Evolutionary conservation across 192 early-diverging fungal species (phyloP).

Genomic region (Rhizophagus sp.): DNA sequence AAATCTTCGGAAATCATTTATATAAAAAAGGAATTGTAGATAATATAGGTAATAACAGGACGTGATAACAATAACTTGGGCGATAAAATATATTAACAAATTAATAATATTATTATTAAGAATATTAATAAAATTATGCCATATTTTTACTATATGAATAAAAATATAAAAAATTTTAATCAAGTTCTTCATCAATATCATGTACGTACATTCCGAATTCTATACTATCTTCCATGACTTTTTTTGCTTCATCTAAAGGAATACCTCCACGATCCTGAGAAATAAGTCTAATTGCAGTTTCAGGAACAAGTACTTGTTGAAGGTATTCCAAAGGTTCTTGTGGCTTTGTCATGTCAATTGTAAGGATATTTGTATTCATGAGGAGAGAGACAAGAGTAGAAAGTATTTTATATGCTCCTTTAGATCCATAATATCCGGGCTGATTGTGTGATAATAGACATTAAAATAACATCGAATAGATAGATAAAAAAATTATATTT

Average conservation of each 20-base stretch:
- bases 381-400: conserved; percentile 38
- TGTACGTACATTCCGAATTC: conserved; percentile 46
- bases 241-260: conserved; percentile 36
- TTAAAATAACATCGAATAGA: neutral
- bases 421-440: conserved; percentile 60
- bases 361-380: conserved; percentile 38
- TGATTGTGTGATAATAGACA: neutral
- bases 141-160: too few species aligned
- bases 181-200: conserved; percentile 13
- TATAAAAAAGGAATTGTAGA: too few species aligned
- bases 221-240: conserved; percentile 45
- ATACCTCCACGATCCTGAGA: conserved; percentile 38
- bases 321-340: conserved; percentile 53
- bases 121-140: too few species aligned
- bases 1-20: too few species aligned
- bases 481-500: neutral
- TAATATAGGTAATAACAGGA: too few species aligned
- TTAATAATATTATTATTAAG: too few species aligned
- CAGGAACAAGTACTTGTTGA: conserved; percentile 56
- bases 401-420: conserved; percentile 42
- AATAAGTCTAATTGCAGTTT: conserved; percentile 49
- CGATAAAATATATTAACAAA: too few species aligned
- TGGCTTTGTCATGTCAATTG: conserved; percentile 34
- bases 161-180: neutral
- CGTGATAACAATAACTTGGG: too few species aligned